Base-by-base conservation (phyloP, 495 filamentous ascomycete genomes). In the Immersiella caudata region DNA sequence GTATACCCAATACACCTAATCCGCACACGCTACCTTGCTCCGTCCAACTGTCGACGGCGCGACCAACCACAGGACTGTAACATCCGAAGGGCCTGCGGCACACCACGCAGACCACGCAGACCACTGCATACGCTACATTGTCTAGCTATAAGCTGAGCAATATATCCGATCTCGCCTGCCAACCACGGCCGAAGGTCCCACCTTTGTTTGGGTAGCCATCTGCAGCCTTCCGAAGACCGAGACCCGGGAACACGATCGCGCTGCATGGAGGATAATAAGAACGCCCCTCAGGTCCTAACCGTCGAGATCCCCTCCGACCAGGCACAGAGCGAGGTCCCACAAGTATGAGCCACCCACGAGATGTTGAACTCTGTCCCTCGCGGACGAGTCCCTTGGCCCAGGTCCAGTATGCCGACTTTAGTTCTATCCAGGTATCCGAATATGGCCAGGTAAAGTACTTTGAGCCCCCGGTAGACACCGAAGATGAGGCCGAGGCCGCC, bases 261-360 rank as follows among this genome's bases (percentile, higher is more conserved):
- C 74, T 75, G 76, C 74, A 78, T 78, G 78, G 78, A 78, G 76
- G 73, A 78, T 76, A 77, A 76, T 74, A 79, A 79, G 78, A 78
- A 64, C 67, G 69, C 66, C 71, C 76, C 77, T 68, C 71, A 79
- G 73, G 77, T 73, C 77, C 66, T 75, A 51, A 65, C 74, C 50
- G 74, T 77, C 73, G 75, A 77, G 73, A 67, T 75, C 64, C 72
- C 73, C 72, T 76, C 76, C 67, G 69, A 72, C 73, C 71, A 74
- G 74, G 71, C 72, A 69, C 69, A 77, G 69, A 71, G 70, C 62
- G 71, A 68, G 70, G 70, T 67, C 73, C 71, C 72, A 71, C 74
- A 76, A 75, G 74, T 79, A 79, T 79, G 78, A 79, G 62, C 67
- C 54, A 63, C 67, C 71, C 74, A 68, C 66, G 68, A 74, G 74